phyloP scores from a whole-genome alignment of 345 rosid species.

The Sonneratia alba region DNA sequence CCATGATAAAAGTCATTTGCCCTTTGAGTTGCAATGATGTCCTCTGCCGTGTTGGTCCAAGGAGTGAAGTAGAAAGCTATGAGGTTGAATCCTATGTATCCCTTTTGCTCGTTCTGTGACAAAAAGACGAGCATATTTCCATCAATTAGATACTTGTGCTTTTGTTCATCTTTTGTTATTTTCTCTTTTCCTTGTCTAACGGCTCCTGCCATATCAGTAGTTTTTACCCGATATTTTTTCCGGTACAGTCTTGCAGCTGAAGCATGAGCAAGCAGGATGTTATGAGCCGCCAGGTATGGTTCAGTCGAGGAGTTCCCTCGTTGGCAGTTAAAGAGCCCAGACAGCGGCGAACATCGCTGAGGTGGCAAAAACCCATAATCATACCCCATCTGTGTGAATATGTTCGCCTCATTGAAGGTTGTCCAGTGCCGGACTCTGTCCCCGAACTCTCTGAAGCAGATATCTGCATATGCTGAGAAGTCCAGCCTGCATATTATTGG shows the following conservation, averaged over 20 bases:
- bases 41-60: constrained; percentile 19
- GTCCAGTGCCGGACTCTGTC: constrained; percentile 34
- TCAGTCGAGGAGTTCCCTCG: constrained; percentile 51
- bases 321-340: constrained; percentile 19
- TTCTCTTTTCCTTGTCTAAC: background rate
- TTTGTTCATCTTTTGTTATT: background rate
- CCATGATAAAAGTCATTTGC: constrained; percentile 30
- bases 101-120: constrained; percentile 24
- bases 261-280: constrained; percentile 59
- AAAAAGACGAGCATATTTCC: background rate
- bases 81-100: constrained; percentile 24
- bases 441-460: constrained; percentile 39
- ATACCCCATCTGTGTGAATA: constrained; percentile 20
- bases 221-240: constrained; percentile 44
- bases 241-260: constrained; percentile 47
- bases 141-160: background rate
- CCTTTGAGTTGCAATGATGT: constrained; percentile 28
- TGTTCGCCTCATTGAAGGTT: constrained; percentile 36
- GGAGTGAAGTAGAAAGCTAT: constrained; percentile 13
- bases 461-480: constrained; percentile 28
- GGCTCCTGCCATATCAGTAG: background rate
- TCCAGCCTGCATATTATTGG: constrained; percentile 23
- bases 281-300: constrained; percentile 55
- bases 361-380: constrained; percentile 23
- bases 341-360: constrained; percentile 26